phyloP scores from a whole-genome alignment of 2,329 filamentous ascomycete genomes.

The Pseudogymnoascus sp. region DNA sequence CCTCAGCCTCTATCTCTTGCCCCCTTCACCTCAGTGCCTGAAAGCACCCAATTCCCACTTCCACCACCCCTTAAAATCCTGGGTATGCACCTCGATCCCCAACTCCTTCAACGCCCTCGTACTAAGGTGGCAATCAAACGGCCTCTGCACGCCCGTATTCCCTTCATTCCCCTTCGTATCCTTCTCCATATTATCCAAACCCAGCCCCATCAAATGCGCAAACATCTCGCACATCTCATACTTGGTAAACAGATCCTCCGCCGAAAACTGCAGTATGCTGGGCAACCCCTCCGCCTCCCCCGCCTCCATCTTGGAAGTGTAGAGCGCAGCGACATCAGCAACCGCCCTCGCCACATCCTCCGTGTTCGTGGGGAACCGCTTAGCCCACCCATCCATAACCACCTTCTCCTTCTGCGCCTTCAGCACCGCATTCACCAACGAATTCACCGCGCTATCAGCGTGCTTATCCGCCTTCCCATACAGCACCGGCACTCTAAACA shows the following conservation, averaged over 20 bases:
- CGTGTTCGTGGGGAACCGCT: slow-evolving; percentile 81
- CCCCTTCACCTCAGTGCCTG: slow-evolving; percentile 15
- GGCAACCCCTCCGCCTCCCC: slow-evolving; percentile 43
- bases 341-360: slow-evolving; percentile 71
- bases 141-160: slow-evolving; percentile 63
- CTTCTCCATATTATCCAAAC: slow-evolving; percentile 58
- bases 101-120: slow-evolving; percentile 65
- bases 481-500: slow-evolving; percentile 74
- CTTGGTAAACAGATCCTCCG: slow-evolving; percentile 80
- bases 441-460: slow-evolving; percentile 75
- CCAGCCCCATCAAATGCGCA: slow-evolving; percentile 69
- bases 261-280: slow-evolving; percentile 71
- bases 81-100: slow-evolving; percentile 65
- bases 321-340: slow-evolving; percentile 50
- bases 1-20: not conserved
- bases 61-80: slow-evolving; percentile 79
- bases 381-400: slow-evolving; percentile 79
- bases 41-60: slow-evolving; percentile 53
- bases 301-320: not conserved
- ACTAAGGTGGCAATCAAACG: slow-evolving; percentile 82
- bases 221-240: slow-evolving; percentile 78
- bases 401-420: slow-evolving; percentile 58
- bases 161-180: slow-evolving; percentile 66
- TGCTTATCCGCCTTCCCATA: slow-evolving; percentile 68
- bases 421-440: slow-evolving; percentile 68